Conservation (phyloP, 139 green algal species). For the Volvox reticuliferus region DNA sequence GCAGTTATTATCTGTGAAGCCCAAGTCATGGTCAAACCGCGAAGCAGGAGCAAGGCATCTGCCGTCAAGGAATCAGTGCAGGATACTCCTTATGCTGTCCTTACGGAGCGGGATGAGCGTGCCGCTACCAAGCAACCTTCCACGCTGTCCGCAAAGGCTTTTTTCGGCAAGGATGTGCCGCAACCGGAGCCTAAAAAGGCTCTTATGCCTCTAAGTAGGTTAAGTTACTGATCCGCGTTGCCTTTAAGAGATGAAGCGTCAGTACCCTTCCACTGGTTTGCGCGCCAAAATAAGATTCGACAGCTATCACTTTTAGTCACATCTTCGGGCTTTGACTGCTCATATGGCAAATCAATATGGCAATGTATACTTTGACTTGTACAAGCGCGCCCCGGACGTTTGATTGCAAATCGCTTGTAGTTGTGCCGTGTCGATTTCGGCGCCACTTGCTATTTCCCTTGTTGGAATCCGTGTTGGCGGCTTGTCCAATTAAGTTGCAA, state of each 20-base stretch:
- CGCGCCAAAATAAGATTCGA: neutral
- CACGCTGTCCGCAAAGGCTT: neutral
- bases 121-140: neutral
- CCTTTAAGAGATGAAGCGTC: neutral
- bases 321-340: too few species aligned
- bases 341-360: too few species aligned
- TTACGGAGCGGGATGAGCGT: constrained; percentile 13
- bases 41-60: neutral
- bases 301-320: too few species aligned
- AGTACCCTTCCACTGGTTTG: neutral
- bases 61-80: neutral
- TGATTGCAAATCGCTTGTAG: too few species aligned
- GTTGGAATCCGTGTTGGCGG: too few species aligned
- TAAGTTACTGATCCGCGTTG: neutral
- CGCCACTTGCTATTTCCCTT: too few species aligned
- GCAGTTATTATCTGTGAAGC: neutral
- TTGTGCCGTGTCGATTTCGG: too few species aligned
- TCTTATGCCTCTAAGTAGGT: constrained; percentile 9
- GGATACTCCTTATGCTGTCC: neutral
- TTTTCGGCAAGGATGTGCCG: neutral
- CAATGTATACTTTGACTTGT: too few species aligned
- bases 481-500: too few species aligned
- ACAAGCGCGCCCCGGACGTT: too few species aligned
- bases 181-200: neutral
- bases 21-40: neutral